Conservation (phyloP, 768 basidiomycete species). For the Russula vinacea region DNA sequence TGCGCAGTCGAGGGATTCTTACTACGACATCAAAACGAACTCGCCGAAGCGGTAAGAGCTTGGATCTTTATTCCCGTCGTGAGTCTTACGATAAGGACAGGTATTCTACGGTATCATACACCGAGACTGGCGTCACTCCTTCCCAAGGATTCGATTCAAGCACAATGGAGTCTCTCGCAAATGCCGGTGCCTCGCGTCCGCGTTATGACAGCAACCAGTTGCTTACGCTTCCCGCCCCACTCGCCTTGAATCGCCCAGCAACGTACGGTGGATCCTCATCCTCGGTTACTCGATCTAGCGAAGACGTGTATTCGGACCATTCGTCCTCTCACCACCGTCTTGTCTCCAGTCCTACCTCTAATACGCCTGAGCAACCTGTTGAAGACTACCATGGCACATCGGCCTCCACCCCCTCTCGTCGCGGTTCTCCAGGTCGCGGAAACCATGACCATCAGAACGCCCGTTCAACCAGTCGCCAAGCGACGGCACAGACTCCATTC, state of each 20-base stretch:
- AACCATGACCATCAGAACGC: constrained; percentile 20
- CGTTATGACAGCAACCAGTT: constrained; percentile 68
- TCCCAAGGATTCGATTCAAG: constrained; percentile 54
- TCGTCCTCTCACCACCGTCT: constrained; percentile 45
- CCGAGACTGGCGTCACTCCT: constrained; percentile 62
- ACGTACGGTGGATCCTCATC: constrained; percentile 34
- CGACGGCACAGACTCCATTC: constrained; percentile 9
- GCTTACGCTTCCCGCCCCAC: constrained; percentile 71
- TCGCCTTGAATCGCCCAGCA: constrained; percentile 53
- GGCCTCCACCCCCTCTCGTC: constrained; percentile 8
- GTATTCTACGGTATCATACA: constrained; percentile 75
- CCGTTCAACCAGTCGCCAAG: constrained; percentile 11
- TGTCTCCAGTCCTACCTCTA: constrained; percentile 37
- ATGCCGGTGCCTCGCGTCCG: constrained; percentile 44
- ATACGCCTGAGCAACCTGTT: constrained; percentile 36
- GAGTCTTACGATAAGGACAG: constrained; percentile 44
- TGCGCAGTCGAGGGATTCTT: constrained; percentile 75
- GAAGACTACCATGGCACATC: constrained; percentile 22
- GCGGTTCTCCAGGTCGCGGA: constrained; percentile 24
- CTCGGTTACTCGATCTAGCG: constrained; percentile 38
- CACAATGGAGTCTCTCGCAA: constrained; percentile 57
- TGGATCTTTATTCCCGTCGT: constrained; percentile 31
- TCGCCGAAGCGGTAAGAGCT: constrained; percentile 57
- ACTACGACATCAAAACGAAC: constrained; percentile 49
- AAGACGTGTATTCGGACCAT: constrained; percentile 43